A percentile compares a stretch with the other conserved stretches of the same genome.
Evolutionary conservation across 1,284 basidiomycete species (phyloP).

Genomic region (Acaromyces ingoldii): DNA sequence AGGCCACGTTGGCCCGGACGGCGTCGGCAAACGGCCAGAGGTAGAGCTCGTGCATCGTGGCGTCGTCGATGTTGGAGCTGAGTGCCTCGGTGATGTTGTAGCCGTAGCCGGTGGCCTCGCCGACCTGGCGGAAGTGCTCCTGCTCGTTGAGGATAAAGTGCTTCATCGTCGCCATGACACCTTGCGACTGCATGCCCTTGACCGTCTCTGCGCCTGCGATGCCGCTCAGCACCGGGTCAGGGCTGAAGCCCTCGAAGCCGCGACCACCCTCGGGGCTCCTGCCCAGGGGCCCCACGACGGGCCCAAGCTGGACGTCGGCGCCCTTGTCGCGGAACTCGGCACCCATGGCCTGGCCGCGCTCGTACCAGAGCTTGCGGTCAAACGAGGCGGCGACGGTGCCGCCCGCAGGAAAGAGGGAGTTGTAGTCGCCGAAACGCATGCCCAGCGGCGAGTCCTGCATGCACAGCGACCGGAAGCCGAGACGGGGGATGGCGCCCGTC

Average conservation of each 20-base stretch:
- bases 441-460: slow-evolving; percentile 60
- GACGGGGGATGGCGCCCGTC: slow-evolving; percentile 56
- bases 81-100: slow-evolving; percentile 7
- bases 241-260: slow-evolving; percentile 67
- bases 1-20: slow-evolving; percentile 37
- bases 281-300: slow-evolving; percentile 18
- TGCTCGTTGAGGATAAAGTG: slow-evolving; percentile 50
- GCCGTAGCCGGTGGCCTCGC: neutral
- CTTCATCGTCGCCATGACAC: slow-evolving; percentile 52
- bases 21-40: slow-evolving; percentile 55
- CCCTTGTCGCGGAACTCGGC: slow-evolving; percentile 74
- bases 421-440: slow-evolving; percentile 55
- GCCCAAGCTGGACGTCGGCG: slow-evolving; percentile 65
- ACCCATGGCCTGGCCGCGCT: slow-evolving; percentile 70
- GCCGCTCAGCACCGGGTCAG: slow-evolving; percentile 41
- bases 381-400: slow-evolving; percentile 69
- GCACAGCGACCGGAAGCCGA: slow-evolving; percentile 66
- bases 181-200: slow-evolving; percentile 37
- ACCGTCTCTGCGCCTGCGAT: slow-evolving; percentile 36
- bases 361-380: slow-evolving; percentile 67
- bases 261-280: slow-evolving; percentile 65
- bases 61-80: slow-evolving; percentile 66
- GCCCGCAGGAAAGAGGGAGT: slow-evolving; percentile 63
- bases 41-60: slow-evolving; percentile 61
- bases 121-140: slow-evolving; percentile 36